Percentiles rank a stretch among this genome's conserved stretches.
These are phyloP conservation scores for Rhizopus sp. DNA, from an alignment of 371 early-diverging fungal species.

Conservation along the genomic window DNA sequence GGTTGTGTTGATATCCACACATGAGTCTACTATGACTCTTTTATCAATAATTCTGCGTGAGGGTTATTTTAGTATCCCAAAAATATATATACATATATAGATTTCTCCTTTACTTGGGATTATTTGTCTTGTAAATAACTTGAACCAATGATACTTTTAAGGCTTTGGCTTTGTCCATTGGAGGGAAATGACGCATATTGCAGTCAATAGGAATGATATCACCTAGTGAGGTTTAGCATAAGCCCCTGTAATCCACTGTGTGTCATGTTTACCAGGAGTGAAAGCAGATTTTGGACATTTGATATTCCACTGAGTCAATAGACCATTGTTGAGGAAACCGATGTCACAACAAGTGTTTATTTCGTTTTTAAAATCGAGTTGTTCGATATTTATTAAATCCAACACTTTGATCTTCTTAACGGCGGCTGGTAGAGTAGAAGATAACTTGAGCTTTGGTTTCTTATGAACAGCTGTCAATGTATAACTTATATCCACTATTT, in stretches of 20 bases:
- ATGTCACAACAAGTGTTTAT: constrained; percentile 7
- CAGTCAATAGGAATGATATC: constrained; percentile 11
- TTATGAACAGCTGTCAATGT: constrained; percentile 21
- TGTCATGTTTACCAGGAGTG: constrained; percentile 5
- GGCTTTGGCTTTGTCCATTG: constrained; percentile 14
- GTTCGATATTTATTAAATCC: constrained; percentile 15
- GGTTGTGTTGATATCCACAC: constrained; percentile 10
- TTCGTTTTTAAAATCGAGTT: not conserved
- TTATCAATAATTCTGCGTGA: constrained; percentile 13
- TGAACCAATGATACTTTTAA: constrained; percentile 12
- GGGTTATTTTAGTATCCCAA: not conserved
- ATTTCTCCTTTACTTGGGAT: constrained; percentile 18
- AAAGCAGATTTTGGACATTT: constrained; percentile 13
- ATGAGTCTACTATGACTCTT: constrained; percentile 6
- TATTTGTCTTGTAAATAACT: constrained; percentile 14
- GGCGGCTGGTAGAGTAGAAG: constrained; percentile 7
- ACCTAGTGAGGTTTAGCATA: constrained; percentile 2
- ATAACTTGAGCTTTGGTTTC: constrained; percentile 17
- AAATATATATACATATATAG: too few species aligned
- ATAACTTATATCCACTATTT: constrained; percentile 15
- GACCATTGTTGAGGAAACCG: constrained; percentile 15
- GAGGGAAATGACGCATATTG: constrained; percentile 18
- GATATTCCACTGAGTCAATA: constrained; percentile 15
- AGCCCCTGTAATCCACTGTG: not conserved
- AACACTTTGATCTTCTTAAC: constrained; percentile 4